Conservation (phyloP, 768 basidiomycete genomes). For the Amanita rubescens region DNA sequence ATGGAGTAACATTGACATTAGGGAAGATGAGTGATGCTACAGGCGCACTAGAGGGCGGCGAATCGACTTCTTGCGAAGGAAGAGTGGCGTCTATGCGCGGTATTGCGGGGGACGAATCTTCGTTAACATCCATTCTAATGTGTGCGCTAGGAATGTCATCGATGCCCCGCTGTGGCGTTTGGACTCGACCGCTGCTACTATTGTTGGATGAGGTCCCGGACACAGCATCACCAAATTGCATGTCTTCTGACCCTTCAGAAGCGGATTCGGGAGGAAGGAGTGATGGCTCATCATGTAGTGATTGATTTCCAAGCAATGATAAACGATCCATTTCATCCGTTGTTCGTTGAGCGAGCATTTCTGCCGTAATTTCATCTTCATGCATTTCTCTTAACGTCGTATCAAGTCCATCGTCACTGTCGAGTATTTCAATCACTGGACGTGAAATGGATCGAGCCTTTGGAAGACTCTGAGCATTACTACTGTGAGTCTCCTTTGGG, state of each 20-base stretch:
- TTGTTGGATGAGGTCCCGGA: background rate
- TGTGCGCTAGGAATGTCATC: background rate
- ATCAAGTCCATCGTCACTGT: constrained; percentile 1
- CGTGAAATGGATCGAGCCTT: background rate
- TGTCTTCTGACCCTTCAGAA: constrained; percentile 1
- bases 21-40: background rate
- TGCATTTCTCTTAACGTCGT: background rate
- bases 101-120: background rate
- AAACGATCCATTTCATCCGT: background rate
- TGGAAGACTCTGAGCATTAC: background rate
- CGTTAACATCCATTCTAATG: background rate
- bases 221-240: background rate
- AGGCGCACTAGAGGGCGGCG: background rate
- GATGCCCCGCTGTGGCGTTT: too few relatives aligned
- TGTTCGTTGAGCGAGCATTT: background rate
- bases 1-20: background rate
- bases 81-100: background rate
- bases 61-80: background rate
- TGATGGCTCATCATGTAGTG: background rate
- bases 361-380: background rate
- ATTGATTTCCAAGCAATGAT: background rate
- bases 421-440: background rate
- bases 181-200: background rate
- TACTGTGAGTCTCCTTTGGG: background rate
- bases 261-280: constrained; percentile 1